Evolutionary conservation across 257 asterid species (phyloP).

Genomic region (Solanum peruvianum): DNA sequence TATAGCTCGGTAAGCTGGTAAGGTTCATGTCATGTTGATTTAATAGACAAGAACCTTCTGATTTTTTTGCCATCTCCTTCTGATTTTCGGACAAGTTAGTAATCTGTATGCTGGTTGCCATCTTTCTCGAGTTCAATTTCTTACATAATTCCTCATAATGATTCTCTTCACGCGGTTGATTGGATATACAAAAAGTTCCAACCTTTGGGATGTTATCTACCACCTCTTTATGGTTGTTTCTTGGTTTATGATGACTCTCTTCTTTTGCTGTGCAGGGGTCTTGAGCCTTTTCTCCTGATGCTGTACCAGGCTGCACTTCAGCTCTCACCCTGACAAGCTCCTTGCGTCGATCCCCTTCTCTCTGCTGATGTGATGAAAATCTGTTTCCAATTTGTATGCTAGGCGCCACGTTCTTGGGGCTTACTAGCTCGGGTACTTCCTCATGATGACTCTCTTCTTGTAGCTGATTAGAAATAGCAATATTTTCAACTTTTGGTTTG

Average conservation of each 20-base stretch:
- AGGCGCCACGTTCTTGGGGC: not conserved
- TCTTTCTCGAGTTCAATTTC: not conserved
- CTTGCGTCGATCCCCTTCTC: conserved; percentile 3
- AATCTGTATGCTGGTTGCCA: not conserved
- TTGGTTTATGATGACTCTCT: not conserved
- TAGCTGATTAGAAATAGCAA: not conserved
- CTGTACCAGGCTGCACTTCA: conserved; percentile 10
- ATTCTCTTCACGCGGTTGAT: conserved; percentile 10
- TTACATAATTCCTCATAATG: not conserved
- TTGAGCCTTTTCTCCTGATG: not conserved
- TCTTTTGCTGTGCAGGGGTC: not conserved
- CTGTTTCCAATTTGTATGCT: not conserved
- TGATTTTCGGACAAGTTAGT: not conserved
- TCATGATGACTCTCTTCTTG: conserved; percentile 9
- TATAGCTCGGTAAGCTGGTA: not conserved
- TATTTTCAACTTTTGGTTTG: conserved; percentile 1
- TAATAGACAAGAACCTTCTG: conserved; percentile 5
- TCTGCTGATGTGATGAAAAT: not conserved
- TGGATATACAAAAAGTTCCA: not conserved
- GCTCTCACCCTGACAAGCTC: conserved; percentile 22
- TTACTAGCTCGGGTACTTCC: not conserved
- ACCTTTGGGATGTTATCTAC: not conserved
- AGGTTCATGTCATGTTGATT: not conserved
- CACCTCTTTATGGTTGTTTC: not conserved
- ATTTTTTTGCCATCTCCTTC: not conserved